Evolutionary conservation across 2,329 filamentous ascomycete species (phyloP), one percentile per base, ranked within the genome.

Genomic region (Rutstroemia sp.): DNA sequence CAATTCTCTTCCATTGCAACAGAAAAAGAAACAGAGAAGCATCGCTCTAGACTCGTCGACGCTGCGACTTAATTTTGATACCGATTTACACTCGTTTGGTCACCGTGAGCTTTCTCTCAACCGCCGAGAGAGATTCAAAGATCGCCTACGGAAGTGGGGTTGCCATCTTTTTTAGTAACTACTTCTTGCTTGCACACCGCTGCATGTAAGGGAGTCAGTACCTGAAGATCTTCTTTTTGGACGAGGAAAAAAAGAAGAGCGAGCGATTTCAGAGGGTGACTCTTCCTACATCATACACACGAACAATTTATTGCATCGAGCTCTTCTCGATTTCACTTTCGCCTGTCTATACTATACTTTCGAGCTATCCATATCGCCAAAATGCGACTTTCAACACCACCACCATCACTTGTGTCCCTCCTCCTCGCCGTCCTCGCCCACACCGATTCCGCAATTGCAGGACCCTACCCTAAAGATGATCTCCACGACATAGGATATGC

Each of bases 381-480:
- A 52, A 74, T 75, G 73, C 72, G 69, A 62, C 59, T 64, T 55
- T 66, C 63, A 58, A 65, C 63, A 56, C 56, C 62, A 54, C 64
- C 65, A 55, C 60, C 65, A 49, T 59, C 62, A 49, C 59, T 72
- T 34, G 58, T 70, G 39, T 64, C 68, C 12, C 63, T 73, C 57
- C 66, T 75, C 59, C 64, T 78, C 59, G 47, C 58, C 46, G 67
- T 77, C 8, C 68, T 79, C 62, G 65, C 71, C 25, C 67, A 67
- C 58, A 67, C 61, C 64, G 70, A 63, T 59, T 66, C 65, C 10
- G 65, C 68, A 61, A 63, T 67, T 50, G 79, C 79, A 18, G 68
- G 71, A 23, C 80, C 81, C 0, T 78, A 74, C 57, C 79, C 79
- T 44, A 74, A 72, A 65, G 76, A 81, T 62, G 71, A 73, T 58